Evolutionary conservation across 768 basidiomycete genomes (phyloP).

Genomic region (Cystofilobasidium bisporidii): DNA sequence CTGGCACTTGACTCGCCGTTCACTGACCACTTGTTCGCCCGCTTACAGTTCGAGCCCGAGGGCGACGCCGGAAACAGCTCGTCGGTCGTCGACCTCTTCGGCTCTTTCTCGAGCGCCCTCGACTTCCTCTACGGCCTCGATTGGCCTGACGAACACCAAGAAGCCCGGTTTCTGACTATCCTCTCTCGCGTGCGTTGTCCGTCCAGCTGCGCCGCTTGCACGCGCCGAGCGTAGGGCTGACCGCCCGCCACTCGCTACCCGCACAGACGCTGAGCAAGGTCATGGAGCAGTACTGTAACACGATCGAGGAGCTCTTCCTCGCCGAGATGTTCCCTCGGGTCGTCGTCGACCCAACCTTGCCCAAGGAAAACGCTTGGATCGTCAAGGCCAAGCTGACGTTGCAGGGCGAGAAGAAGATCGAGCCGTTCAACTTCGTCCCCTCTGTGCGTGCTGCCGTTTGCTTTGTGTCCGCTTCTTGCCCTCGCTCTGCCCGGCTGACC

Average conservation of each 20-base stretch:
- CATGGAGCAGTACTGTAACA: constrained; percentile 80
- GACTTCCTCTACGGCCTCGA: constrained; percentile 77
- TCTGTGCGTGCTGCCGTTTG: constrained; percentile 45
- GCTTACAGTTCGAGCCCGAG: constrained; percentile 52
- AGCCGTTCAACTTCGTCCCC: constrained; percentile 86
- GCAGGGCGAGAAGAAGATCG: constrained; percentile 74
- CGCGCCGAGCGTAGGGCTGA: background rate
- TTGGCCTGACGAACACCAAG: constrained; percentile 84
- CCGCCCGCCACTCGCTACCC: background rate
- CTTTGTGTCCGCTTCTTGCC: no score
- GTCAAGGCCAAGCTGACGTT: constrained; percentile 61
- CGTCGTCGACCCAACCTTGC: constrained; percentile 12
- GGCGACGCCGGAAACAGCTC: constrained; percentile 74
- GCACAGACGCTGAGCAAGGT: constrained; percentile 78
- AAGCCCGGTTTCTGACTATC: constrained; percentile 79
- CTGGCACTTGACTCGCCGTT: background rate
- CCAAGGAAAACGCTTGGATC: constrained; percentile 28
- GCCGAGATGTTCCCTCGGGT: constrained; percentile 66
- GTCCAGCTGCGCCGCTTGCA: background rate
- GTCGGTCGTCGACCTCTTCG: constrained; percentile 94
- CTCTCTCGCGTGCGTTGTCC: constrained; percentile 62
- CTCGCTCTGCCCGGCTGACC: no score
- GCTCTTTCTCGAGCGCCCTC: constrained; percentile 82
- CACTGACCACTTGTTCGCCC: background rate
- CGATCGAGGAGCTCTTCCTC: constrained; percentile 79